Conservation (phyloP, 352 stramenopile genomes). For the Pythium sp. region DNA sequence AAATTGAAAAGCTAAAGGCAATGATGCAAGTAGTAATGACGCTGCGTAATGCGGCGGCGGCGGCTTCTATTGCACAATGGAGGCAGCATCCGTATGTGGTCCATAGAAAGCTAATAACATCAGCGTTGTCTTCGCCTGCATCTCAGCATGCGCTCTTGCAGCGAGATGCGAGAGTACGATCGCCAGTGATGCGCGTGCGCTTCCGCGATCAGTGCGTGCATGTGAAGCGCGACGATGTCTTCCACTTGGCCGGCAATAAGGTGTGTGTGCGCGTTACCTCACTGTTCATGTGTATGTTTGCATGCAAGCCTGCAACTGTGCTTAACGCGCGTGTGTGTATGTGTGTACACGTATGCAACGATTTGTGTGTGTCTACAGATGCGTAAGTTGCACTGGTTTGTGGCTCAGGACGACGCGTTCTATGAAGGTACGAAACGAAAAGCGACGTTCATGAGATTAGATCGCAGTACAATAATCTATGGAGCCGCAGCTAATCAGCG, state of each 20-base stretch:
- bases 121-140: not conserved
- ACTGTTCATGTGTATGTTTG: not conserved
- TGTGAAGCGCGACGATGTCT: slow-evolving; percentile 83
- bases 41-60: not conserved
- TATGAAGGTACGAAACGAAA: slow-evolving; percentile 32
- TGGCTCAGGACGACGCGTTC: slow-evolving; percentile 61
- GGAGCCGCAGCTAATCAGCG: not conserved
- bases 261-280: slow-evolving; percentile 20
- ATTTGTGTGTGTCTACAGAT: slow-evolving; percentile 37
- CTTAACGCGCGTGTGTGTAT: not conserved
- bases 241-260: slow-evolving; percentile 85
- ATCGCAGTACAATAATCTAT: not conserved
- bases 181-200: slow-evolving; percentile 57
- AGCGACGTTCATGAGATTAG: not conserved
- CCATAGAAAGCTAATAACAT: not conserved
- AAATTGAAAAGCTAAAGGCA: not conserved
- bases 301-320: not conserved
- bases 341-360: not conserved
- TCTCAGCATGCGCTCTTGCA: not conserved
- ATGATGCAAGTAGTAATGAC: not conserved
- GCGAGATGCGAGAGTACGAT: slow-evolving; percentile 16
- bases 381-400: slow-evolving; percentile 81
- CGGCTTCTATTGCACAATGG: not conserved
- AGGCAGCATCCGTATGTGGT: not conserved
- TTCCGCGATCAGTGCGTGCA: slow-evolving; percentile 71